Evolutionary conservation across 2,329 filamentous ascomycete species (phyloP), one percentile per base, ranked within the genome.

Genomic region (Penicillium aurantiogriseum): DNA sequence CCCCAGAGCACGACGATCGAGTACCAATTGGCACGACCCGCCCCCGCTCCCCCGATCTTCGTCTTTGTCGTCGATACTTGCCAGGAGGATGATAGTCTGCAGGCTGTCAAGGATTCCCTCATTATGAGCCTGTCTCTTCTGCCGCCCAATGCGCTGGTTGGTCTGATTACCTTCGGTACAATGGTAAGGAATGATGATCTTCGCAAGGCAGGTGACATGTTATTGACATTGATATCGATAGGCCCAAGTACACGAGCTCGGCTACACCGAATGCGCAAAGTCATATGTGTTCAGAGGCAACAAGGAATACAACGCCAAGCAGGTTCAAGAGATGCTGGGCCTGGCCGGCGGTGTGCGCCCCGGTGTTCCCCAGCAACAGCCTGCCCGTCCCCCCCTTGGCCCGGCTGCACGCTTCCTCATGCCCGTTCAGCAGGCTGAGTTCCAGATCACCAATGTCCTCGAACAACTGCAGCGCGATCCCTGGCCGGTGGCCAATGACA

Each of bases 271-370:
- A 77, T 99, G 94, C 77, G 91, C 94, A 64, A 99, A 97, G 78
- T 97, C 93, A 6, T 99, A 97, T 70, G 94, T 99, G 42, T 99
- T 99, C 83, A 87, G 93, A 56, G 94, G 94, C 39, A 97, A 88
- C 81, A 99, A 97, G 81, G 94, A 99, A 71, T 99, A 99, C 76
- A 84, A 88, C n/a, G 90, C 92, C 53, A 97, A 97, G 79, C 92
- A 97, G 74, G 92, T 99, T n/a, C 93, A 97, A 76, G 94, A 99
- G 72, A 99, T 99, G 94, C 87, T 99, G 50, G 94, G 92, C 54
- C 82, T 88, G 47, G 84, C 88, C 21, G 81, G 89, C 25, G 86
- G 86, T 36, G 75, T 91, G 62, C 87, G 94, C 63, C 91, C 92
- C 40, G 79, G 83, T 71, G 85, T 89, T 58, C 61, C 57, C 31